phyloP scores from a whole-genome alignment of 208 protist genomes.

The Wallacemonas sp. region DNA sequence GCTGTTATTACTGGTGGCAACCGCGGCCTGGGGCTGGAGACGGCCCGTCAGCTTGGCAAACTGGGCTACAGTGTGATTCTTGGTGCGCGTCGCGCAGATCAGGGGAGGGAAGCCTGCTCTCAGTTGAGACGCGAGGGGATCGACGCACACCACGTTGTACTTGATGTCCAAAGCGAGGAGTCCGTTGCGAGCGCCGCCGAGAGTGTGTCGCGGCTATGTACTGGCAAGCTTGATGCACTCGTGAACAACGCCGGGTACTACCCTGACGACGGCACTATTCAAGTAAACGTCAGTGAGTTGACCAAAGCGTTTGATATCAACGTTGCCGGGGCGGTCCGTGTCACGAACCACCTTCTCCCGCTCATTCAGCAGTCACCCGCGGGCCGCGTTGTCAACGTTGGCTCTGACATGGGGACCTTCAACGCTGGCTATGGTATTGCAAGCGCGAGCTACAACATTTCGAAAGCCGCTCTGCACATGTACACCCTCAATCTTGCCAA shows the following conservation, averaged over 20 bases:
- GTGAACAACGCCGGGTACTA: slow-evolving; percentile 74
- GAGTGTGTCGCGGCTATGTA: slow-evolving; percentile 34
- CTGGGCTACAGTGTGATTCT: slow-evolving; percentile 68
- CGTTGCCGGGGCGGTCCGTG: slow-evolving; percentile 48
- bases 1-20: slow-evolving; percentile 81
- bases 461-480: slow-evolving; percentile 81
- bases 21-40: slow-evolving; percentile 80
- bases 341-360: slow-evolving; percentile 68
- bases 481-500: slow-evolving; percentile 70
- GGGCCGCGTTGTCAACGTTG: slow-evolving; percentile 73
- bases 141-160: slow-evolving; percentile 34
- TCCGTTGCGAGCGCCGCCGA: slow-evolving; percentile 51
- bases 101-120: slow-evolving; percentile 43
- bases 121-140: slow-evolving; percentile 32
- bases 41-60: slow-evolving; percentile 53
- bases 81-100: slow-evolving; percentile 38
- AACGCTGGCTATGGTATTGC: slow-evolving; percentile 22
- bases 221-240: slow-evolving; percentile 57
- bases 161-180: slow-evolving; percentile 49
- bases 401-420: slow-evolving; percentile 65
- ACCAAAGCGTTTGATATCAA: slow-evolving; percentile 61
- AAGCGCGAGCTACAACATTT: slow-evolving; percentile 49
- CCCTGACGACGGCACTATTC: slow-evolving; percentile 10
- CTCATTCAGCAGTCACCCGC: slow-evolving; percentile 56
- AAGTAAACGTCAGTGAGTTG: slow-evolving; percentile 43